Evolutionary conservation across 768 basidiomycete genomes (phyloP).

Genomic region (Hygrophorus russula): DNA sequence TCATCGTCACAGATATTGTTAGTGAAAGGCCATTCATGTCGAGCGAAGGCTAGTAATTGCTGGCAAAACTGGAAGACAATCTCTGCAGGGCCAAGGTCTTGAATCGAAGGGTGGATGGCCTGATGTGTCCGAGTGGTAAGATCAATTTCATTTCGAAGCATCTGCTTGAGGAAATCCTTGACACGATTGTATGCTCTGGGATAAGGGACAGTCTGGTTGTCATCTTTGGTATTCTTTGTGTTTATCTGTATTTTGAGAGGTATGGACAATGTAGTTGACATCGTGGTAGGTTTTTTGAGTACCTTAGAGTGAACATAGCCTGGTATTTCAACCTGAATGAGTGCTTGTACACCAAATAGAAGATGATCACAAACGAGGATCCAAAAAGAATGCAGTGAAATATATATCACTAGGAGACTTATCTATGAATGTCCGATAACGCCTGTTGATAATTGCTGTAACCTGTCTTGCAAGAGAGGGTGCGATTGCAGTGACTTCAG

Average conservation of each 20-base stretch:
- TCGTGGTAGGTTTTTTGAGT: not conserved
- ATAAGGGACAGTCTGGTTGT: too few relatives aligned
- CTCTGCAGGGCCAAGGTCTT: too few relatives aligned
- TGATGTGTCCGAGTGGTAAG: too few relatives aligned
- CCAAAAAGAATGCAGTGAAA: conserved; percentile 19
- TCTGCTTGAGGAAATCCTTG: conserved; percentile 8
- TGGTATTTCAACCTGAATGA: not conserved
- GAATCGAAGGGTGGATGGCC: too few relatives aligned
- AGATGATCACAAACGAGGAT: too few relatives aligned
- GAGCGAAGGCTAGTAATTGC: conserved; percentile 3
- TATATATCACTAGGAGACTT: conserved; percentile 19
- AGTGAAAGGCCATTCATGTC: conserved; percentile 10
- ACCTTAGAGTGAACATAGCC: too few relatives aligned
- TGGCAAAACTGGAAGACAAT: conserved; percentile 3
- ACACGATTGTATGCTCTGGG: conserved; percentile 8
- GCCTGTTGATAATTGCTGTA: conserved; percentile 15
- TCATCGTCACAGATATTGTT: not conserved
- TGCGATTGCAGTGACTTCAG: conserved; percentile 2
- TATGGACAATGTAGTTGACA: conserved; percentile 7
- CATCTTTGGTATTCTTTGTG: conserved; percentile 6
- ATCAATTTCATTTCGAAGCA: too few relatives aligned
- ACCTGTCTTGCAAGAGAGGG: conserved; percentile 12
- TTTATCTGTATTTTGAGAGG: not conserved
- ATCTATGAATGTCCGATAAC: conserved; percentile 19
- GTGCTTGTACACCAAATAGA: too few relatives aligned